Conservation (phyloP, 768 basidiomycete genomes). For the Lactarius pseudohatsudake region DNA sequence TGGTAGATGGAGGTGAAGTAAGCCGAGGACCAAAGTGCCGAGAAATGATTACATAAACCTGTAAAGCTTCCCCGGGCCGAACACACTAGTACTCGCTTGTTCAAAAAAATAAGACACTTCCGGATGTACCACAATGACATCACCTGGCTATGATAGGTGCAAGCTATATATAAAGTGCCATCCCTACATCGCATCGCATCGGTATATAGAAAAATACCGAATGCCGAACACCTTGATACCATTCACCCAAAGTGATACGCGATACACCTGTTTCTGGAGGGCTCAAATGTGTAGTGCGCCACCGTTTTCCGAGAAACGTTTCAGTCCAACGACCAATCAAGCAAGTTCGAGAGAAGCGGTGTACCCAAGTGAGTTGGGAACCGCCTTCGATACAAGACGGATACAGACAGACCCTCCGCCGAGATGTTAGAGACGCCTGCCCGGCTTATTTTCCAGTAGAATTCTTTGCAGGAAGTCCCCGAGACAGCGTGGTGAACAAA, state of each 20-base stretch:
- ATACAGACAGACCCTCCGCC: constrained; percentile 60
- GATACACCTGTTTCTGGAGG: constrained; percentile 63
- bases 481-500: constrained; percentile 72
- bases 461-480: constrained; percentile 88
- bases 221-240: constrained; percentile 84
- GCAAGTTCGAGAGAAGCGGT: constrained; percentile 27
- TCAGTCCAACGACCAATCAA: background rate
- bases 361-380: constrained; percentile 80
- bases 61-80: no score
- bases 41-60: no score
- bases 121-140: constrained; percentile 80
- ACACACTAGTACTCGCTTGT: no score
- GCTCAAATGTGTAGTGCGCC: constrained; percentile 57
- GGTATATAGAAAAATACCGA: constrained; percentile 75
- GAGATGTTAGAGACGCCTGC: constrained; percentile 59
- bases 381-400: constrained; percentile 76
- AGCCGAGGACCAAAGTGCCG: no score
- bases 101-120: constrained; percentile 27
- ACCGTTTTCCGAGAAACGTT: constrained; percentile 53
- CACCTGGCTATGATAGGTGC: constrained; percentile 72
- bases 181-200: constrained; percentile 49
- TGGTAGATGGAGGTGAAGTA: no score
- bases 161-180: constrained; percentile 39
- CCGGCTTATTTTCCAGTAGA: constrained; percentile 86
- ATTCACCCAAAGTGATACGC: constrained; percentile 62